These are phyloP conservation scores for Xylaria sp. DNA, from an alignment of 2,329 filamentous ascomycete genomes.

Conservation along the genomic window DNA sequence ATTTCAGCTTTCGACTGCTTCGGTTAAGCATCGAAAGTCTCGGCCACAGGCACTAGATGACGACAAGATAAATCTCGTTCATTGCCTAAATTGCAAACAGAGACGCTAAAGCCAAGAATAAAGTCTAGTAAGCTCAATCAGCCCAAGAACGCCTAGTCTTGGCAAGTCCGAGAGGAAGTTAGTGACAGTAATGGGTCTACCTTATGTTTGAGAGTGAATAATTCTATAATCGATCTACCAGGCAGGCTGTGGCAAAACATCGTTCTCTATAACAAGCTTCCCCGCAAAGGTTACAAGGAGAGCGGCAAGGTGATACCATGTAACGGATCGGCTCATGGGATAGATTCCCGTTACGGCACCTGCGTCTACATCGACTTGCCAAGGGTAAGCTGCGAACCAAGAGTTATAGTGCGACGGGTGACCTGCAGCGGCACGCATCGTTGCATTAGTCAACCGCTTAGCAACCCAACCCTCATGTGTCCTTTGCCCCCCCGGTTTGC, in stretches of 20 bases:
- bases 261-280: slow-evolving; percentile 15
- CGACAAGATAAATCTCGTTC: not conserved
- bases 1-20: slow-evolving; percentile 13
- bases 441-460: slow-evolving; percentile 39
- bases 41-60: not conserved
- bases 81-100: not conserved
- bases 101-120: not conserved
- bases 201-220: slow-evolving; percentile 6
- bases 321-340: slow-evolving; percentile 15
- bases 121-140: slow-evolving; percentile 1
- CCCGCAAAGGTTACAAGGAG: slow-evolving; percentile 22
- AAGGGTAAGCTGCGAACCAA: slow-evolving; percentile 14
- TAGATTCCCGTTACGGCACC: slow-evolving; percentile 7
- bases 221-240: slow-evolving; percentile 16
- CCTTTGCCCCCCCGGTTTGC: slow-evolving; percentile 66
- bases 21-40: slow-evolving; percentile 3
- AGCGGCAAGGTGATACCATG: slow-evolving; percentile 12
- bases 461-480: slow-evolving; percentile 62
- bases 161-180: slow-evolving; percentile 15
- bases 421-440: slow-evolving; percentile 26
- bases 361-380: slow-evolving; percentile 21
- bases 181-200: not conserved
- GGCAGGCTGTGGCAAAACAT: slow-evolving; percentile 12
- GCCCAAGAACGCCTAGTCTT: slow-evolving; percentile 2
- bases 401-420: slow-evolving; percentile 16